These are phyloP conservation scores for Coemansia furcata DNA, from an alignment of 192 early-diverging fungal species.

Conservation along the genomic window DNA sequence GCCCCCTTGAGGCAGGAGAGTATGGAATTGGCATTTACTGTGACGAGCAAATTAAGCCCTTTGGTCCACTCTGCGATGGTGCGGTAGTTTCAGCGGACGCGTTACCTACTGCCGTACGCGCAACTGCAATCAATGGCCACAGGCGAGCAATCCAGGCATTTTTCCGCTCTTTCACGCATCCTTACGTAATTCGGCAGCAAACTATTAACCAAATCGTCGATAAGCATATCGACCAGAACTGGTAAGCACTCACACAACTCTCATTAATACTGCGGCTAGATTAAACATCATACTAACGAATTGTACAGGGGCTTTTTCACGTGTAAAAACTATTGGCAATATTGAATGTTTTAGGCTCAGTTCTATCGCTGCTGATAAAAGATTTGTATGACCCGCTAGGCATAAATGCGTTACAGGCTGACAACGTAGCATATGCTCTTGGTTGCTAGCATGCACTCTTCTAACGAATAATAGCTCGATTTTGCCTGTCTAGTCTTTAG, in stretches of 20 bases:
- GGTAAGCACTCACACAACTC: slow-evolving; percentile 12
- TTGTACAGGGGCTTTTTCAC: not conserved
- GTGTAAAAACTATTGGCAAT: not conserved
- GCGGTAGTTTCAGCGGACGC: slow-evolving; percentile 73
- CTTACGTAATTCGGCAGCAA: slow-evolving; percentile 39
- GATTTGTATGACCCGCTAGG: not conserved
- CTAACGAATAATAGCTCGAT: not conserved
- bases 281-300: not conserved
- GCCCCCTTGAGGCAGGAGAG: slow-evolving; percentile 69
- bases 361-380: not conserved
- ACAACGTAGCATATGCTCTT: not conserved
- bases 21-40: slow-evolving; percentile 58
- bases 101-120: slow-evolving; percentile 74
- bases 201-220: slow-evolving; percentile 40
- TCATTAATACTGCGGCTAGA: not conserved
- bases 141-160: slow-evolving; percentile 24
- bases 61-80: slow-evolving; percentile 83
- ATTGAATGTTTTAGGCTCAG: not conserved
- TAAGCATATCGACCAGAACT: slow-evolving; percentile 20
- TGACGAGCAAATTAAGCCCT: slow-evolving; percentile 69
- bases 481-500: not conserved
- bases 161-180: slow-evolving; percentile 34
- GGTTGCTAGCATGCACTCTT: not conserved
- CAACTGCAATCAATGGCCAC: slow-evolving; percentile 78
- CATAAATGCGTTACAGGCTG: not conserved